Base-by-base conservation (phyloP, 306 rosid species). In the Lotus japonicus region DNA sequence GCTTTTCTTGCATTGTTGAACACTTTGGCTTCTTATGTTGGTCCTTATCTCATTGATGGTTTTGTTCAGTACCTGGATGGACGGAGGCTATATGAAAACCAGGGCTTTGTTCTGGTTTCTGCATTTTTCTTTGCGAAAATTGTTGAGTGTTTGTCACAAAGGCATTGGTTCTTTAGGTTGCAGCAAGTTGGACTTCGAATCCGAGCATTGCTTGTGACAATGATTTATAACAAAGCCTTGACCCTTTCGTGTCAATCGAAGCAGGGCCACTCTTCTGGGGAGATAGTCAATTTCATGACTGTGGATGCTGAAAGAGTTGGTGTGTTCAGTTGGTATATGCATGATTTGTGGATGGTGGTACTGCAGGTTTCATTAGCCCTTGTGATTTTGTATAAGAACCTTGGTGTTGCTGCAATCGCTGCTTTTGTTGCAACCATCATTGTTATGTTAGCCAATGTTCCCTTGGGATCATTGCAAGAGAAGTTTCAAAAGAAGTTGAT, bases 301-400 rank as follows among this genome's bases (percentile, higher is more conserved):
- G 78, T 86, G 54, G 91, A 83, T 52, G 91, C 87, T 4, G 86
- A 81, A 65, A 76, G 86, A 76, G 12, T 86, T 6, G 88, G 73
- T 1, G 44, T 21, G 8, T 86, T 81, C 73, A 45, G 65, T 35
- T 66, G 81, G 80, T 78, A 66, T 13, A 11, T 81, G 54, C 86
- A 81, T 12, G 88, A 83, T 42, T 21, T 72, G 6, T 86, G 84
- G 91, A 19, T 70, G 66, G 64, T 79, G 9, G 61, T 44, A 23
- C 12, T 86, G 59, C 83, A 83, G 63, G 81, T 83, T 64, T 14
- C 21, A 0, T 51, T 83, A 53, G 84, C 88, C 11, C 33, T 80
- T 64, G 33, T 81, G n/a, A 76, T 86, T 70, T 54, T 81, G 68
- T 81, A 83, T 42, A 81, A 68, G 48, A 83, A 81, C 62, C 70